Evolutionary conservation across 345 rosid species (phyloP).

Genomic region (Euphorbia peplus): DNA sequence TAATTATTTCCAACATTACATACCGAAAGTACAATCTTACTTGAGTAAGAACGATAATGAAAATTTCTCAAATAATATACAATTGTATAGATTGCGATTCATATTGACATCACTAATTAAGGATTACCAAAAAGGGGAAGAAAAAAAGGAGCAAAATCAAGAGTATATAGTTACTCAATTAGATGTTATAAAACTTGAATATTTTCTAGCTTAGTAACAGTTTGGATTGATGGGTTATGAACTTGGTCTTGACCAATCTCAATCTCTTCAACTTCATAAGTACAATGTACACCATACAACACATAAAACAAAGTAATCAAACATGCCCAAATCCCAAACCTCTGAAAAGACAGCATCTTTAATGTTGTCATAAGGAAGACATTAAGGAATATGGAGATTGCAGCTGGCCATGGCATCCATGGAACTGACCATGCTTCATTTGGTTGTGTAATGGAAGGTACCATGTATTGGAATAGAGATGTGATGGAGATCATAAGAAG

Average conservation of each 20-base stretch:
- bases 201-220: slow-evolving; percentile 34
- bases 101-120: not conserved
- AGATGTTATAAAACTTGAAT: slow-evolving; percentile 35
- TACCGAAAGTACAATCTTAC: too few relatives aligned
- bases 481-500: slow-evolving; percentile 39
- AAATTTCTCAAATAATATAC: not conserved
- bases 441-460: slow-evolving; percentile 23
- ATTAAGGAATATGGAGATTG: slow-evolving; percentile 64
- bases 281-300: slow-evolving; percentile 83
- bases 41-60: not conserved
- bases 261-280: slow-evolving; percentile 74
- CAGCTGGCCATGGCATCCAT: slow-evolving; percentile 93
- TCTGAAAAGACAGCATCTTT: slow-evolving; percentile 49
- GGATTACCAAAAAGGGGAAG: not conserved
- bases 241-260: slow-evolving; percentile 29
- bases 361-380: slow-evolving; percentile 69
- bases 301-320: slow-evolving; percentile 63
- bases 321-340: slow-evolving; percentile 74
- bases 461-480: slow-evolving; percentile 42
- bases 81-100: not conserved
- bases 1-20: too few relatives aligned
- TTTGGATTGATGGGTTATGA: slow-evolving; percentile 36
- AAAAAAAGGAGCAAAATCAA: not conserved
- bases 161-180: not conserved
- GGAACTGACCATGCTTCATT: slow-evolving; percentile 70